phyloP scores from a whole-genome alignment of 192 early-diverging fungal species.

The Mortierella antarctica region DNA sequence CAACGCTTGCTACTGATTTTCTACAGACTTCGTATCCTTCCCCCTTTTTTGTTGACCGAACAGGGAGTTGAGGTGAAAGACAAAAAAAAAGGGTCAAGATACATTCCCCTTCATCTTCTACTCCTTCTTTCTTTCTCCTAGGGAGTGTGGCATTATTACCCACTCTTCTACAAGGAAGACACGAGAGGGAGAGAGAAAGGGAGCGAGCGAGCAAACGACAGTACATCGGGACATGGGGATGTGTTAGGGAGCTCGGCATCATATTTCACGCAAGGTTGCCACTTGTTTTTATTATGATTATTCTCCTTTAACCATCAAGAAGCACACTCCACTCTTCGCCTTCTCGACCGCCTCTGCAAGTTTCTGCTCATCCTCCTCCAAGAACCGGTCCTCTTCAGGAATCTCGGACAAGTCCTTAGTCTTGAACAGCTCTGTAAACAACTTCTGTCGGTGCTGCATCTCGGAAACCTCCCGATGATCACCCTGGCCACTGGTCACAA shows the following conservation, averaged over 20 bases:
- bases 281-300: neutral
- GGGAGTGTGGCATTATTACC: too few species aligned
- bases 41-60: too few species aligned
- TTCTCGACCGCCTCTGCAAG: slow-evolving; percentile 34
- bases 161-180: too few species aligned
- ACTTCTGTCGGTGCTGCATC: slow-evolving; percentile 47
- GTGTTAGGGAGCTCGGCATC: neutral
- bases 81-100: neutral
- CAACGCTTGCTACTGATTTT: neutral
- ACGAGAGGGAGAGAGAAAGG: too few species aligned
- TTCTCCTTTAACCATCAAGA: slow-evolving; percentile 35
- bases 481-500: slow-evolving; percentile 56
- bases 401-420: slow-evolving; percentile 26
- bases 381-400: slow-evolving; percentile 39
- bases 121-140: neutral
- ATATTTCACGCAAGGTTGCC: neutral
- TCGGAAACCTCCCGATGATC: slow-evolving; percentile 48
- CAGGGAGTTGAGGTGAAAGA: neutral
- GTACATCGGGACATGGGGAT: too few species aligned
- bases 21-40: neutral
- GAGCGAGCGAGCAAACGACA: too few species aligned
- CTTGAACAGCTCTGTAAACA: slow-evolving; percentile 34
- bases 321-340: slow-evolving; percentile 43
- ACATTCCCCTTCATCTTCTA: neutral
- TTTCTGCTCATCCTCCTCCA: slow-evolving; percentile 27